Percentiles rank a stretch among this genome's conserved stretches.
These are phyloP conservation scores for Aspergillus novofumigatus DNA, from an alignment of 2,329 filamentous ascomycete species.

Conservation along the genomic window DNA sequence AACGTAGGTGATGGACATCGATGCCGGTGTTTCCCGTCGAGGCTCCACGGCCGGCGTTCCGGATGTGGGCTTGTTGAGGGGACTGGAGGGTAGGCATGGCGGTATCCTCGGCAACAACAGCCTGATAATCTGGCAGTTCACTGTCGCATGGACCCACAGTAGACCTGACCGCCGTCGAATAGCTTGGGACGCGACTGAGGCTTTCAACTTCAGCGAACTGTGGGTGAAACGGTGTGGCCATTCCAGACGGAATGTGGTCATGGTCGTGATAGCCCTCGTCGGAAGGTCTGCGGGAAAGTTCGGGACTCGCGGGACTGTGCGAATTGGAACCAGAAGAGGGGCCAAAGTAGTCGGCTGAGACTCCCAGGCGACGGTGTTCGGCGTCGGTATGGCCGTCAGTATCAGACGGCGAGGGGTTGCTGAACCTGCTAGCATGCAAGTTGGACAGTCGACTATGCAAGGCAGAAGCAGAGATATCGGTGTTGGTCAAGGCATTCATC, in stretches of 20 bases:
- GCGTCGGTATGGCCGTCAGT: slow-evolving; percentile 20
- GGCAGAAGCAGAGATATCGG: slow-evolving; percentile 57
- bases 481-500: slow-evolving; percentile 48
- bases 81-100: slow-evolving; percentile 28
- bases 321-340: slow-evolving; percentile 29
- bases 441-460: slow-evolving; percentile 66
- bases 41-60: slow-evolving; percentile 32
- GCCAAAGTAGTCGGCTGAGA: slow-evolving; percentile 31
- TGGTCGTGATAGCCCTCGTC: slow-evolving; percentile 45
- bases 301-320: slow-evolving; percentile 30
- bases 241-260: slow-evolving; percentile 39
- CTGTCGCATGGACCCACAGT: slow-evolving; percentile 53
- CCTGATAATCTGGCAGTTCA: slow-evolving; percentile 63
- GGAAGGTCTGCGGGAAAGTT: slow-evolving; percentile 44
- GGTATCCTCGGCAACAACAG: slow-evolving; percentile 42
- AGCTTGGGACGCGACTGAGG: slow-evolving; percentile 71
- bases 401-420: slow-evolving; percentile 20
- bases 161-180: slow-evolving; percentile 67
- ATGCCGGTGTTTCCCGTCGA: slow-evolving; percentile 26
- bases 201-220: slow-evolving; percentile 57
- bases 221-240: slow-evolving; percentile 38
- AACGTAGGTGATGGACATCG: slow-evolving; percentile 23
- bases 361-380: slow-evolving; percentile 19
- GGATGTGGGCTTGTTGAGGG: slow-evolving; percentile 37
- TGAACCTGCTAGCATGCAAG: slow-evolving; percentile 40